Base-by-base conservation (phyloP, 2,329 filamentous ascomycete species). In the Monilinia vaccinii-corymbosi region DNA sequence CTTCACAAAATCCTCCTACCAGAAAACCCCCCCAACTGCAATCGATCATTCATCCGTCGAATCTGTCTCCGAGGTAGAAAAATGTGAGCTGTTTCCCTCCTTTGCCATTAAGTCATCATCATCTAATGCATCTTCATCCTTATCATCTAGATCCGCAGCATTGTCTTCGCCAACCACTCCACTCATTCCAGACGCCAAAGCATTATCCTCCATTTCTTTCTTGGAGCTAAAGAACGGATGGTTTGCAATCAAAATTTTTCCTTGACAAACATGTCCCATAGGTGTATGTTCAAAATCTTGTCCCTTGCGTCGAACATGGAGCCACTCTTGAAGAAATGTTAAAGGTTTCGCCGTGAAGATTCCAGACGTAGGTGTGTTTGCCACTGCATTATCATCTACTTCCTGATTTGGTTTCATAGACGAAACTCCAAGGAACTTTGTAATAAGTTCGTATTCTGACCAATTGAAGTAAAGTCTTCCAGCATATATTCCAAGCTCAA, bases 211-310 rank as follows among this genome's bases (percentile, higher is more conserved):
- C 11, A 31, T 13, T 31, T 55, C 57, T 3, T 34, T 44, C 21
- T 59, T 53, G 13, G 32, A 40, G 11, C 28, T 46, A 28, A 86
- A 85, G 71, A 85, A 85, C 0, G 78, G 71, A 56, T 84, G 81
- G 14, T 73, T 73, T 5, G 70, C 67, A 0, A 71, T 71, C 0
- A 86, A 71, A 0, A 72, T 67, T 61, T 80, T 68, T 9, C 64
- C 63, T 55, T 66, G 81, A n/a, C 64, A 66, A 4, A 68, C 47
- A 42, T 64, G 61, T 14, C 81, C 79, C 76, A 85, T 84, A 0
- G 82, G 83, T 0, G 81, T 85, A 31, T 84, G 79, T 16, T 76
- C 66, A 56, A 85, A 77, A 61, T 86, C 81, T 60, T 84, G 80
- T 0, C 78, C 78, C 42, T 79, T 79, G 1, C 82, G 77, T 0